Evolutionary conservation across 106 monocot species (phyloP), one percentile per base, ranked within the genome.

Genomic region (Posidonia australis): DNA sequence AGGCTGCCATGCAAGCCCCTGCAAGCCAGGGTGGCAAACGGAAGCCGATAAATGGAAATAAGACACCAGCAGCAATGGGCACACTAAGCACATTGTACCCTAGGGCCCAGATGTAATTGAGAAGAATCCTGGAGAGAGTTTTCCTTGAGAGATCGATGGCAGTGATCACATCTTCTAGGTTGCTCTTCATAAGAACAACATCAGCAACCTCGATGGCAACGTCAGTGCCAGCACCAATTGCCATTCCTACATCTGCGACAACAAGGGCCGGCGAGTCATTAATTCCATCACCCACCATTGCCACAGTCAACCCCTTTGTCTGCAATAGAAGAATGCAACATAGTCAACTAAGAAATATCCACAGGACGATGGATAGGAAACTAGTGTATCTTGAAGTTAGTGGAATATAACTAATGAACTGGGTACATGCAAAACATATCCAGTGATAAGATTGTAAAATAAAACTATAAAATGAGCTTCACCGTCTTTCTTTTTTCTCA

Each of bases 251-350:
- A 59, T 94, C 86, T 0, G 94, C 89, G 1, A 82, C 94, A 3
- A 78, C 94, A 0, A 96, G 78, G 12, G 94, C 94, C 0, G 94
- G 94, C 13, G 94, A 96, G 63, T 96, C 94, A 20, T 96, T 96
- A 60, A 96, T 96, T 29, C 94, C 94, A 18, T 96, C 94, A 0
- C 94, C 94, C 0, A 96, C 86, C 94, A 96, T 96, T 9, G 94
- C 94, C 2, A 96, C 94, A 9, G 79, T 52, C 10, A 74, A 65
- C 2, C 94, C 94, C 10, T 79, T 71, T 20, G 67, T 78, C 60
- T 96, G 94, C 6, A 90, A 72, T 1, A 80, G 76, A 1, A 64
- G 81, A 25, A 96, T 52, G 7, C 77, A 82, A 36, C 36, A 7
- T 4, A 36, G 7, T 36, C 36, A 36, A 7, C 36, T 7, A 36